Evolutionary conservation across 495 filamentous ascomycete genomes (phyloP).

Genomic region (Chaetomium tenue): DNA sequence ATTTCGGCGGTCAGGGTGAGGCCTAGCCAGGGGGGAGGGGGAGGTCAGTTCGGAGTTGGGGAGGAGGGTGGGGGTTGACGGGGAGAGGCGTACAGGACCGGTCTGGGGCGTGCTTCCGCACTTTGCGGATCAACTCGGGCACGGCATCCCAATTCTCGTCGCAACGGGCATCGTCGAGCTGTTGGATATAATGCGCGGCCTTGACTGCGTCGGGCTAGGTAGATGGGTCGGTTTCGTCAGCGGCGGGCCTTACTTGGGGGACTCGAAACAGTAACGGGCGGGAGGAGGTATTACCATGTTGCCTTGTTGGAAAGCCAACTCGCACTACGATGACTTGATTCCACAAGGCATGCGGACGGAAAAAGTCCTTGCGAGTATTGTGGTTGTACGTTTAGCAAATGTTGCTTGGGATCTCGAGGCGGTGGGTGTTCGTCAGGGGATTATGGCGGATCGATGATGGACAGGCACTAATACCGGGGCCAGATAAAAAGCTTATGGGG

Average conservation of each 20-base stretch:
- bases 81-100: slow-evolving; percentile 66
- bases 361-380: neutral
- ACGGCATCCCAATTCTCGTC: slow-evolving; percentile 85
- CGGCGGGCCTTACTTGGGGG: neutral
- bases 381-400: neutral
- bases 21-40: slow-evolving; percentile 48
- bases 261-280: neutral
- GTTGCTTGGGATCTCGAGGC: neutral
- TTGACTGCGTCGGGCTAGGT: slow-evolving; percentile 57
- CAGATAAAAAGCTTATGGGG: neutral
- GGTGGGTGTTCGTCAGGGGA: slow-evolving; percentile 1
- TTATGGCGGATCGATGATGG: slow-evolving; percentile 1
- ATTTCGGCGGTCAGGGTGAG: slow-evolving; percentile 71
- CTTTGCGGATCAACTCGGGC: slow-evolving; percentile 85
- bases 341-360: slow-evolving; percentile 33
- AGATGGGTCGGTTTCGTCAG: slow-evolving; percentile 22
- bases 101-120: slow-evolving; percentile 88
- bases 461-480: slow-evolving; percentile 1
- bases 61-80: neutral
- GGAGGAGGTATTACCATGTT: slow-evolving; percentile 29
- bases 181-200: slow-evolving; percentile 71
- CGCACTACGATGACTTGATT: slow-evolving; percentile 37
- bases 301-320: slow-evolving; percentile 29
- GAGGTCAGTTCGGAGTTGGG: slow-evolving; percentile 8
- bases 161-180: slow-evolving; percentile 81